phyloP scores from a whole-genome alignment of 2,329 filamentous ascomycete species.

The Sclerotiophoma versabilis region DNA sequence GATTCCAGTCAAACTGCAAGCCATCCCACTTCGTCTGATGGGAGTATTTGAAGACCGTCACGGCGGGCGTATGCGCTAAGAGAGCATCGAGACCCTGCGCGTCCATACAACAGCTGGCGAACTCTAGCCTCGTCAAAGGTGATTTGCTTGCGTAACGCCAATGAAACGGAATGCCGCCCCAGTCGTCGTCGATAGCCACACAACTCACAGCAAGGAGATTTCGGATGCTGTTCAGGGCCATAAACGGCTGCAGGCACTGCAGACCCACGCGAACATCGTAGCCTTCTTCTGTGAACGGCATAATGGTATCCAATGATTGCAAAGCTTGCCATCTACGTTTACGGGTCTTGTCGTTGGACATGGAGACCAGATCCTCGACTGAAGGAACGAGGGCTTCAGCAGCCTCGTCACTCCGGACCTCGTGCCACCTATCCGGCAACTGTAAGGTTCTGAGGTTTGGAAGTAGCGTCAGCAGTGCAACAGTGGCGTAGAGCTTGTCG shows the following conservation, averaged over 20 bases:
- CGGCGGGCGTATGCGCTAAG: conserved; percentile 33
- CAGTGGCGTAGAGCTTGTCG: conserved; percentile 31
- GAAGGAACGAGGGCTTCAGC: conserved; percentile 26
- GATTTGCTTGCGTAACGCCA: conserved; percentile 36
- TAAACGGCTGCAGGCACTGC: conserved; percentile 40
- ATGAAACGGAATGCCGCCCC: conserved; percentile 37
- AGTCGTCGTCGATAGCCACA: conserved; percentile 42
- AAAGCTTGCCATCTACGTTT: conserved; percentile 24
- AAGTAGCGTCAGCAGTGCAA: conserved; percentile 37
- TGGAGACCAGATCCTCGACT: conserved; percentile 24
- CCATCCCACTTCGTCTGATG: conserved; percentile 46
- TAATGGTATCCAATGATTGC: conserved; percentile 33
- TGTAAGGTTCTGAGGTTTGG: conserved; percentile 42
- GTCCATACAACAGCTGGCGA: conserved; percentile 45
- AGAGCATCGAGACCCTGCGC: conserved; percentile 33
- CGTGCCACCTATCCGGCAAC: conserved; percentile 38
- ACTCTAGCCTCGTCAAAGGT: conserved; percentile 37
- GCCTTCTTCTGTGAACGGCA: conserved; percentile 42
- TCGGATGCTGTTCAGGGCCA: conserved; percentile 33
- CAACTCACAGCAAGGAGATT: conserved; percentile 42
- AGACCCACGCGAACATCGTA: conserved; percentile 39
- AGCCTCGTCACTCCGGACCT: conserved; percentile 27
- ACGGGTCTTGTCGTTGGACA: conserved; percentile 22
- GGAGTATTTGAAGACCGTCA: conserved; percentile 42
- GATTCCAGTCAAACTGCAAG: conserved; percentile 43